Conservation (phyloP, 2,329 filamentous ascomycete genomes). For the Neocatenulostroma microsporum region DNA sequence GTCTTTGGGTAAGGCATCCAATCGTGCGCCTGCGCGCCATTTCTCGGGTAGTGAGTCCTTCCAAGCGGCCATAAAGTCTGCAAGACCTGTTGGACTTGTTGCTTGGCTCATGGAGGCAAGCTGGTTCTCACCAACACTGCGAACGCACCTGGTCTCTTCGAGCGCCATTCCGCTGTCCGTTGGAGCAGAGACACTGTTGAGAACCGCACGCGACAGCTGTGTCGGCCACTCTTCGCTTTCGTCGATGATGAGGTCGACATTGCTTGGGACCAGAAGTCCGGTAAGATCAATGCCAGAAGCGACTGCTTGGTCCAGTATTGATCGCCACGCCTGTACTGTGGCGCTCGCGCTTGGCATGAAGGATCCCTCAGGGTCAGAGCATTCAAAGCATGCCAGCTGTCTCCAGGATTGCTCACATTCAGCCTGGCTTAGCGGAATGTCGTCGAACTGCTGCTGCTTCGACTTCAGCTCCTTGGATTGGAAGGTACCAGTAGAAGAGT, state of each 20-base stretch:
- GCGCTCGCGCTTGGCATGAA: slow-evolving; percentile 44
- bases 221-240: slow-evolving; percentile 29
- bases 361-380: slow-evolving; percentile 22
- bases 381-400: slow-evolving; percentile 48
- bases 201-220: slow-evolving; percentile 30
- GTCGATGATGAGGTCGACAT: slow-evolving; percentile 14
- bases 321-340: slow-evolving; percentile 43
- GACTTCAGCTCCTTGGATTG: slow-evolving; percentile 17
- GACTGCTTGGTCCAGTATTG: slow-evolving; percentile 34
- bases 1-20: slow-evolving; percentile 22
- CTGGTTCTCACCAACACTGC: slow-evolving; percentile 17
- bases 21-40: slow-evolving; percentile 22
- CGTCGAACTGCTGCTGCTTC: slow-evolving; percentile 37
- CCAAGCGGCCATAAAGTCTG: slow-evolving; percentile 32
- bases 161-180: slow-evolving; percentile 21
- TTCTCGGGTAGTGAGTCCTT: slow-evolving; percentile 28
- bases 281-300: slow-evolving; percentile 37
- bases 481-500: slow-evolving; percentile 25
- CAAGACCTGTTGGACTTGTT: slow-evolving; percentile 15
- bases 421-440: slow-evolving; percentile 46
- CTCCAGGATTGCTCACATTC: slow-evolving; percentile 47
- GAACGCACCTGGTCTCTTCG: slow-evolving; percentile 17
- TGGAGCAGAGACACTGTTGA: slow-evolving; percentile 17
- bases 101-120: slow-evolving; percentile 12
- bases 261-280: slow-evolving; percentile 28